Base-by-base conservation (phyloP, 2,329 filamentous ascomycete species). In the Colletotrichum gigasporum region DNA sequence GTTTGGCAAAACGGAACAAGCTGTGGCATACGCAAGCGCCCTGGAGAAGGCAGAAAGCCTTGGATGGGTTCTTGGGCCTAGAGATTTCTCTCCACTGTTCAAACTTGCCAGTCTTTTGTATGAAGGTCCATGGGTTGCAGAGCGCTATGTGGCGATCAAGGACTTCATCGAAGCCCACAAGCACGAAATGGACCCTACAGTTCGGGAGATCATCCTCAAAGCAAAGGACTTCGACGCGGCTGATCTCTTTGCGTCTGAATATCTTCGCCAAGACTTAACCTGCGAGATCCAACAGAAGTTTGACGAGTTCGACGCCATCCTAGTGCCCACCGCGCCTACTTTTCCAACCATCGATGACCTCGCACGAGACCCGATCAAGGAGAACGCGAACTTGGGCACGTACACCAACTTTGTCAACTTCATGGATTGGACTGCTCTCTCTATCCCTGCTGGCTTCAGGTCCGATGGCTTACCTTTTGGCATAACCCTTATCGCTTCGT, bases 361-460 rank as follows among this genome's bases (percentile, higher is more conserved):
- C 47, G 74, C 78, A 1, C 73, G 73, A 3, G 82, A 87, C 41
- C 86, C 86, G 0, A 78, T 89, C 20, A 73, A 72, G 14, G 80
- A 84, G 69, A 89, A 89, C 68, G 83, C 83, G 4, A 72, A 79
- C 3, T 70, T 87, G 5, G 85, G 85, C 5, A 82, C 79, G 20
- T 89, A 87, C 60, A 87, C 86, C 0, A 87, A 88, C 69, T 88
- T 85, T 69, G 87, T 82, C 14, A 89, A 89, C 68, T 84, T 89
- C 26, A 72, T 89, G 16, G 86, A 89, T 71, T 79, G 87, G 68
- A 83, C 82, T 37, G 85, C 82, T 3, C 68, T 86, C 9, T 79
- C 83, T 1, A 77, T 87, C n/a, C 84, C 85, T 2, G 85, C 85
- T 1, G 82, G 82, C 2, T 78, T 77, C 34, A 65, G 76, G 1